Conservation (phyloP, 1,139 yeast species). For the Debaryomycetaceae sp. region DNA sequence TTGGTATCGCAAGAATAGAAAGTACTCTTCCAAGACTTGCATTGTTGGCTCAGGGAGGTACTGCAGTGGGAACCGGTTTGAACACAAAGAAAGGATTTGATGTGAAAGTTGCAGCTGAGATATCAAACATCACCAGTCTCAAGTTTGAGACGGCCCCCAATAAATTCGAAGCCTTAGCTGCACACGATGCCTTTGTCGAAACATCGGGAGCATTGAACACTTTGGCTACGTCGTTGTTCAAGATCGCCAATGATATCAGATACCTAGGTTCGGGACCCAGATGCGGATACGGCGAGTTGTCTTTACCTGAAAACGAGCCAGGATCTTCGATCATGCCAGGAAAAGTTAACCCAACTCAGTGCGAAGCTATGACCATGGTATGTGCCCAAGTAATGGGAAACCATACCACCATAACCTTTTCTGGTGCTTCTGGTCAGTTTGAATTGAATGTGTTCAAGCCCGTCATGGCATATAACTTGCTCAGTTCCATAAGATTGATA, state of each 20-base stretch:
- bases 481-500: conserved; percentile 73
- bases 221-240: conserved; percentile 80
- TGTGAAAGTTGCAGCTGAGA: conserved; percentile 68
- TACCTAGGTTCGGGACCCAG: conserved; percentile 96
- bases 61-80: conserved; percentile 95
- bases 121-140: conserved; percentile 74
- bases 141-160: conserved; percentile 87
- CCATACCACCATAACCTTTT: conserved; percentile 83
- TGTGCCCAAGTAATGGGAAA: conserved; percentile 93
- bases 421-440: conserved; percentile 94
- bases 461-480: conserved; percentile 78
- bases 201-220: conserved; percentile 92
- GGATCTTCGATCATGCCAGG: conserved; percentile 98
- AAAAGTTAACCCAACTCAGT: conserved; percentile 95
- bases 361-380: conserved; percentile 94
- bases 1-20: conserved; percentile 79
- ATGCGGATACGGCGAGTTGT: conserved; percentile 92
- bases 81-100: conserved; percentile 86
- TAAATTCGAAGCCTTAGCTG: conserved; percentile 94
- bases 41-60: conserved; percentile 92
- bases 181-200: conserved; percentile 93
- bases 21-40: conserved; percentile 63
- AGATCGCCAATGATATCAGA: conserved; percentile 92
- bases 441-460: conserved; percentile 96
- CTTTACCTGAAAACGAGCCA: conserved; percentile 93